Conservation (phyloP, 371 early-diverging fungal genomes). For the Actinomortierella wolfii region DNA sequence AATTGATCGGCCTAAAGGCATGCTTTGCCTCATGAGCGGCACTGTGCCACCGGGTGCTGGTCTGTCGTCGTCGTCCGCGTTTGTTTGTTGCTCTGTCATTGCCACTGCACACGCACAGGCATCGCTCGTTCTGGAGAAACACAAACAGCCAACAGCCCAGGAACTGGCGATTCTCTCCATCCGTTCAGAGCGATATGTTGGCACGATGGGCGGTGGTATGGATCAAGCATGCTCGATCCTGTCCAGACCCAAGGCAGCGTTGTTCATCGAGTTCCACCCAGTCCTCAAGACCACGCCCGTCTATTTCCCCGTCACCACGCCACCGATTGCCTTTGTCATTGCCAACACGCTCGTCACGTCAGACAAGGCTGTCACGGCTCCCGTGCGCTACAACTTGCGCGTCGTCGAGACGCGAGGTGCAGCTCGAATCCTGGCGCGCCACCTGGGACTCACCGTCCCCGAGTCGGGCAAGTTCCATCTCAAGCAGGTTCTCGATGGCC, state of each 20-base stretch:
- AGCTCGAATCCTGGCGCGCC: conserved; percentile 68
- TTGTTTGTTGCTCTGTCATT: conserved; percentile 79
- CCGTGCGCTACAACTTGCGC: conserved; percentile 89
- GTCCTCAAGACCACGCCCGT: conserved; percentile 68
- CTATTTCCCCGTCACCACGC: conserved; percentile 58
- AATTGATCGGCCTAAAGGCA: conserved; percentile 63
- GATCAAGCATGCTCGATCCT: conserved; percentile 92
- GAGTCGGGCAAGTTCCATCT: conserved; percentile 53
- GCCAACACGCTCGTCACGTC: conserved; percentile 88
- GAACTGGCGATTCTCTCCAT: conserved; percentile 80
- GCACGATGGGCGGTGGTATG: conserved; percentile 90
- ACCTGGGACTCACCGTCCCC: conserved; percentile 56
- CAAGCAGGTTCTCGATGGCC: conserved; percentile 71
- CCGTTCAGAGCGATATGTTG: conserved; percentile 81
- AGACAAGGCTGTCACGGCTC: conserved; percentile 90
- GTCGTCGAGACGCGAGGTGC: conserved; percentile 93
- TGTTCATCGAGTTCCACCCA: conserved; percentile 88
- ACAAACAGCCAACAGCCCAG: conserved; percentile 57
- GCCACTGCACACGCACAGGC: conserved; percentile 69
- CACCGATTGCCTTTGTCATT: conserved; percentile 79
- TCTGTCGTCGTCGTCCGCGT: conserved; percentile 84
- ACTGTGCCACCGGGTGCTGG: conserved; percentile 88
- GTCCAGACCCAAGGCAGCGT: conserved; percentile 70
- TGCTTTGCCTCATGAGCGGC: conserved; percentile 76
- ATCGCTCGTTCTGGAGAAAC: conserved; percentile 24